A percentile compares a stretch with the other conserved stretches of the same genome.
phyloP scores from a whole-genome alignment of 116 monocot species.

The Zostera marina region DNA sequence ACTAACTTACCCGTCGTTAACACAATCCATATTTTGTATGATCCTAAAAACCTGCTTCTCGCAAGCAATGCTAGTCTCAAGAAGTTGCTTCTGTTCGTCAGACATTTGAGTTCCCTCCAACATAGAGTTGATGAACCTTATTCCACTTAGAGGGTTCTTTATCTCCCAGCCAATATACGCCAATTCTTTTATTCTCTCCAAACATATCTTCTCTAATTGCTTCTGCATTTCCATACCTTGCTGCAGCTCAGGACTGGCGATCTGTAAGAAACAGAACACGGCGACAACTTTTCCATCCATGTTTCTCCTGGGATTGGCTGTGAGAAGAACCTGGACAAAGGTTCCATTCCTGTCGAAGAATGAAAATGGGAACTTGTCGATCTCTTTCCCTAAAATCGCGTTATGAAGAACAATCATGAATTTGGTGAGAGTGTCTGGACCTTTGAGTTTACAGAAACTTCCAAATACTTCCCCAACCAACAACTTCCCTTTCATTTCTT shows the following conservation, averaged over 20 bases:
- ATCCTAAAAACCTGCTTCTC: slow-evolving; percentile 68
- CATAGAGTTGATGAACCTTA: slow-evolving; percentile 43
- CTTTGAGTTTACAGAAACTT: slow-evolving; percentile 50
- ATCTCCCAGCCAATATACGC: slow-evolving; percentile 74
- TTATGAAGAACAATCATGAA: slow-evolving; percentile 76
- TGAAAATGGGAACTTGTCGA: slow-evolving; percentile 55
- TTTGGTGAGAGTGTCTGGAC: slow-evolving; percentile 66
- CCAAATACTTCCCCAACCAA: slow-evolving; percentile 80
- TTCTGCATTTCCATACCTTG: slow-evolving; percentile 61
- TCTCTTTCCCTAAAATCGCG: slow-evolving; percentile 64
- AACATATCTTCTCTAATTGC: slow-evolving; percentile 52
- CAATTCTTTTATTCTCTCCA: slow-evolving; percentile 57
- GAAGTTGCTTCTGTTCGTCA: slow-evolving; percentile 75
- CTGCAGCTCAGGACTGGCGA: slow-evolving; percentile 60
- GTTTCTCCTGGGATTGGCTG: slow-evolving; percentile 49
- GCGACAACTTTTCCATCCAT: slow-evolving; percentile 50
- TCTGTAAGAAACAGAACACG: slow-evolving; percentile 77
- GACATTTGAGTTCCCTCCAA: slow-evolving; percentile 48
- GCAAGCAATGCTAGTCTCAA: slow-evolving; percentile 51
- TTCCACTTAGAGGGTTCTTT: slow-evolving; percentile 61
- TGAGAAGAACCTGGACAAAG: slow-evolving; percentile 63
- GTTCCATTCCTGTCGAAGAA: slow-evolving; percentile 69
- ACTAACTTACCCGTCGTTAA: slow-evolving; percentile 47
- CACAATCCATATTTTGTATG: slow-evolving; percentile 38
- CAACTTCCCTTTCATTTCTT: slow-evolving; percentile 50